Evolutionary conservation across 1,284 basidiomycete species (phyloP).

Genomic region (Sanghuangporus weigelae): DNA sequence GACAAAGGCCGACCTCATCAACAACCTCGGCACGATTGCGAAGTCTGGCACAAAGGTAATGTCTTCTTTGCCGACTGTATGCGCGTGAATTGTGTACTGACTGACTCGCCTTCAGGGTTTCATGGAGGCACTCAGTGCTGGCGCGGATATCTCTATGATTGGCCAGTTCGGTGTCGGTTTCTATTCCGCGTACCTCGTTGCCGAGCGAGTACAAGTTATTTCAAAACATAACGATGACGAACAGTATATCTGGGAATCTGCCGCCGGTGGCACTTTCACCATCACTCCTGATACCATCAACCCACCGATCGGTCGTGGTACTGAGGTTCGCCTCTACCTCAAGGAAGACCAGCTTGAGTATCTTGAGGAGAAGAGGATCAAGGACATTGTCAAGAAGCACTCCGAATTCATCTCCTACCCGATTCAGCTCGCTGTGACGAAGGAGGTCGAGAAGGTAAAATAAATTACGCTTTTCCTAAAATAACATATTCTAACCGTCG

Average conservation of each 20-base stretch:
- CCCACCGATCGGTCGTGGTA: conserved; percentile 90
- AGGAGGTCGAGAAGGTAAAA: conserved; percentile 95
- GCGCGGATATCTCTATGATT: conserved; percentile 94
- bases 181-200: conserved; percentile 99
- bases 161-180: conserved; percentile 99
- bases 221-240: conserved; percentile 99
- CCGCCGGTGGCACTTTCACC: conserved; percentile 98
- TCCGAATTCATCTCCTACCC: conserved; percentile 99
- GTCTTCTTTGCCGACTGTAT: conserved; percentile 15
- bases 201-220: conserved; percentile 96
- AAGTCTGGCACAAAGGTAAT: conserved; percentile 89
- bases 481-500: conserved; percentile 14
- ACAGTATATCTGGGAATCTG: conserved; percentile 99
- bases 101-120: conserved; percentile 64
- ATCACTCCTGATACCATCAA: conserved; percentile 93
- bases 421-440: conserved; percentile 97
- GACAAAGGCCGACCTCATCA: conserved; percentile 98
- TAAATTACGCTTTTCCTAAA: not conserved
- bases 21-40: conserved; percentile 99
- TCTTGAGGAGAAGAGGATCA: conserved; percentile 99
- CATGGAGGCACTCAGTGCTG: conserved; percentile 93
- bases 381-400: conserved; percentile 99
- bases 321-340: conserved; percentile 91
- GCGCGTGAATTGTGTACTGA: conserved; percentile 15
- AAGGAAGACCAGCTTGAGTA: conserved; percentile 99